phyloP scores from a whole-genome alignment of 805 yeast genomes.

The Monosporozyma yasuniensis region DNA sequence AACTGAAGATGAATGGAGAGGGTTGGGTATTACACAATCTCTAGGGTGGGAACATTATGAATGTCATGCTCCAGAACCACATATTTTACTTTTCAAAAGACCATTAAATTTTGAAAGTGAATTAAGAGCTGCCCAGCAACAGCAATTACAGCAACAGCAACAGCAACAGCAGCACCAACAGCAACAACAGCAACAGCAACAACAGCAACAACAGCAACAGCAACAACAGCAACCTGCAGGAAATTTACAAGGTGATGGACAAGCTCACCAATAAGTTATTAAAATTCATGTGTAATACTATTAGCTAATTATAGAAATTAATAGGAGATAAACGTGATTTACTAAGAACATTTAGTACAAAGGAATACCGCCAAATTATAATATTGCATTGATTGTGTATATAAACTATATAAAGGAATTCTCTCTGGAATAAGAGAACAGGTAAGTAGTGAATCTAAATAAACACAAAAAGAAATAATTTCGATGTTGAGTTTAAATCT shows the following conservation, averaged over 20 bases:
- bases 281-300: background rate
- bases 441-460: background rate
- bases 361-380: background rate
- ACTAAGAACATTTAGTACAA: background rate
- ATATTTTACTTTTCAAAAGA: constrained; percentile 78
- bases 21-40: constrained; percentile 93
- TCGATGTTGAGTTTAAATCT: background rate
- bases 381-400: background rate
- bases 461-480: background rate
- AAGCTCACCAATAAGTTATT: constrained; percentile 1
- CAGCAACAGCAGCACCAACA: constrained; percentile 12
- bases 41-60: constrained; percentile 98
- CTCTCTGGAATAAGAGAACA: background rate
- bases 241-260: background rate
- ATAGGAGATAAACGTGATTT: background rate
- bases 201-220: constrained; percentile 7
- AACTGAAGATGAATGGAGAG: constrained; percentile 97
- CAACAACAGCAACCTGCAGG: background rate
- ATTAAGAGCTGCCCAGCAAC: constrained; percentile 26
- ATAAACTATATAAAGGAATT: background rate
- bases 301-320: background rate
- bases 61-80: constrained; percentile 98
- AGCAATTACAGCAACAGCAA: constrained; percentile 17
- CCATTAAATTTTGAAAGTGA: constrained; percentile 46
- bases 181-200: constrained; percentile 6